Evolutionary conservation across 2,329 filamentous ascomycete genomes (phyloP), one percentile per base, ranked within the genome.

Genomic region (Mycosphaerella sp.): DNA sequence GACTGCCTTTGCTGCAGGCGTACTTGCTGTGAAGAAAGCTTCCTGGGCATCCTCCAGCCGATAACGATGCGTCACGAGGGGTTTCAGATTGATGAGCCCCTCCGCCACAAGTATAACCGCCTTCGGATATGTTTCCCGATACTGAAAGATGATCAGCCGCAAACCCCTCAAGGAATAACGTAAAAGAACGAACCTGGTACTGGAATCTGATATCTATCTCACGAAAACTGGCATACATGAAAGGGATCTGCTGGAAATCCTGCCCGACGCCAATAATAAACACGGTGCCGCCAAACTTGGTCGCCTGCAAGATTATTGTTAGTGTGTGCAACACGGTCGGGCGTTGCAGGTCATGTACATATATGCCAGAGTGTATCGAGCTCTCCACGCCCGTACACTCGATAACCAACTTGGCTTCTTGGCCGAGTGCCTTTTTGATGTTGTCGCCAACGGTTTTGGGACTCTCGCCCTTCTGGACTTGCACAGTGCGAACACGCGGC

Each of bases 151-250:
- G 25, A 41, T 43, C 44, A 49, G 41, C 46, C 41, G 34, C 25
- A 27, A 14, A 30, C n/a, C 28, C 28, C 18, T 34, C 10, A 18
- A 21, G 16, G 17, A 32, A 39, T 16, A 30, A 17, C 36, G 9
- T 28, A 43, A 34, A 30, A 43, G 8, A 27, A 37, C 16, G 46
- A 27, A 27, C 50, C 10, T 68, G 66, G 54, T 67, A 70, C 50
- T 70, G 68, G 50, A 71, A 71, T 2, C 63, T 60, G 27, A 72
- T 59, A 41, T 71, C 69, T 39, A 72, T 70, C 55, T 71, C 68
- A 3, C 62, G 61, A 44, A 66, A 63, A 5, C 64, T 66, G 10
- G 64, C 61, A 49, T 69, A 61, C 67, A 70, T 70, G 61, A 71
- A 70, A 0, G 70, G 70, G 27, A 71, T 67, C 41, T 63, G 60